A percentile compares a stretch with the other conserved stretches of the same genome.
These are phyloP conservation scores for Fragaria vesca DNA, from an alignment of 306 rosid genomes.

Conservation along the genomic window DNA sequence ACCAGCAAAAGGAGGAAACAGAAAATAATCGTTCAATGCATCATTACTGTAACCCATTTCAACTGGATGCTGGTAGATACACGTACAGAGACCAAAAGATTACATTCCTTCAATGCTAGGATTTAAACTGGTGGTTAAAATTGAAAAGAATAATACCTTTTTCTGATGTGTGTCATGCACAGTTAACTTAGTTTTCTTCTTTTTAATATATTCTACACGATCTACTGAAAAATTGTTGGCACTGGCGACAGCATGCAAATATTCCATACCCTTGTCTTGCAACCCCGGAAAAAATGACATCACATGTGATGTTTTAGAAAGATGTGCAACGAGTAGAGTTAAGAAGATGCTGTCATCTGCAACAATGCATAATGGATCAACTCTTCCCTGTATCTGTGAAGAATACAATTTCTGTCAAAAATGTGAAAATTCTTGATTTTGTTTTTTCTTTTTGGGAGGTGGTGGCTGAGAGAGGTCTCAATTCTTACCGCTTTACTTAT, in stretches of 20 bases:
- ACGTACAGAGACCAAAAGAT: neutral
- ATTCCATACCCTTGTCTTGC: slow-evolving; percentile 54
- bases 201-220: slow-evolving; percentile 56
- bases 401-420: slow-evolving; percentile 26
- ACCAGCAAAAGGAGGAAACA: neutral
- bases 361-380: slow-evolving; percentile 52
- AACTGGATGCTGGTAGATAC: neutral
- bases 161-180: slow-evolving; percentile 51
- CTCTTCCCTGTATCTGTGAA: slow-evolving; percentile 71
- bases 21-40: neutral
- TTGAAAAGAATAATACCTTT: slow-evolving; percentile 44
- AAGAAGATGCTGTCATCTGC: slow-evolving; percentile 80
- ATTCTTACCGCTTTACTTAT: slow-evolving; percentile 44
- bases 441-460: slow-evolving; percentile 13
- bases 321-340: slow-evolving; percentile 63
- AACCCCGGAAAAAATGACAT: slow-evolving; percentile 73
- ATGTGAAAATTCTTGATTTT: slow-evolving; percentile 18
- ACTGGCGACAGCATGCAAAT: slow-evolving; percentile 63
- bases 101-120: neutral
- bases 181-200: slow-evolving; percentile 48
- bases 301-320: slow-evolving; percentile 50
- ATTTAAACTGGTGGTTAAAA: neutral
- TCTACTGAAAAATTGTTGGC: slow-evolving; percentile 61
- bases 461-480: slow-evolving; percentile 23
- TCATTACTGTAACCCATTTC: neutral